A percentile compares a stretch with the other conserved stretches of the same genome.
Evolutionary conservation across 2,329 filamentous ascomycete genomes (phyloP).

Genomic region (Colletotrichum spinosum): DNA sequence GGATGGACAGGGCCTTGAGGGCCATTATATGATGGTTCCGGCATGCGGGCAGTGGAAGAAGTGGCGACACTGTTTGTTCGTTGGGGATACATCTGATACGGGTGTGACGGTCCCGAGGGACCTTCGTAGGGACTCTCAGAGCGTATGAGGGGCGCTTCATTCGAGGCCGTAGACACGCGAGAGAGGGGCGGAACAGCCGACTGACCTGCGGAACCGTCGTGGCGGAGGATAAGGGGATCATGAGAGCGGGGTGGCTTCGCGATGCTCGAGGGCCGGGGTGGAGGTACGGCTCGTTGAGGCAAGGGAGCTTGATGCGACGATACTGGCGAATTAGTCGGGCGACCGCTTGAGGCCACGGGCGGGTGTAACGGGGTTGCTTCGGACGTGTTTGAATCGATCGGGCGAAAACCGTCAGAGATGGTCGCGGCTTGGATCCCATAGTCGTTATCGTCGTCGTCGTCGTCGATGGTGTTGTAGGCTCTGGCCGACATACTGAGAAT

Average conservation of each 20-base stretch:
- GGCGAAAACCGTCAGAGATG: conserved; percentile 66
- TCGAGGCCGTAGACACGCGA: conserved; percentile 47
- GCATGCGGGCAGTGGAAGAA: conserved; percentile 72
- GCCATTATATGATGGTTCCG: conserved; percentile 69
- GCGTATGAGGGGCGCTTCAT: conserved; percentile 52
- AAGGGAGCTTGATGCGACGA: conserved; percentile 25
- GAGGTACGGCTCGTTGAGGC: conserved; percentile 39
- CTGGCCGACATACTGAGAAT: conserved; percentile 52
- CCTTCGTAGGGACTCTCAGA: conserved; percentile 76
- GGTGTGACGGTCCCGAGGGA: conserved; percentile 81
- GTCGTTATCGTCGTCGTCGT: conserved; percentile 55
- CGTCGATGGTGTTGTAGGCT: conserved; percentile 46
- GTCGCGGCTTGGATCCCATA: conserved; percentile 63
- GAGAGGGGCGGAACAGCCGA: conserved; percentile 19
- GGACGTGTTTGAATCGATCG: conserved; percentile 43
- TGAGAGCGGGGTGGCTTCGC: conserved; percentile 62
- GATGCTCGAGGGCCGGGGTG: conserved; percentile 64
- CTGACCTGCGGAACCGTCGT: conserved; percentile 57
- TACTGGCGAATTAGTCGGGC: conserved; percentile 38
- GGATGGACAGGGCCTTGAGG: conserved; percentile 81
- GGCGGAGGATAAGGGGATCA: conserved; percentile 63
- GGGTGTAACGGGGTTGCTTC: conserved; percentile 41
- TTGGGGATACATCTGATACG: conserved; percentile 87
- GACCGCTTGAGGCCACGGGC: conserved; percentile 41
- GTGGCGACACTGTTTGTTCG: conserved; percentile 77